Evolutionary conservation across 257 asterid species (phyloP).

Genomic region (Fraxinus cuspidata): DNA sequence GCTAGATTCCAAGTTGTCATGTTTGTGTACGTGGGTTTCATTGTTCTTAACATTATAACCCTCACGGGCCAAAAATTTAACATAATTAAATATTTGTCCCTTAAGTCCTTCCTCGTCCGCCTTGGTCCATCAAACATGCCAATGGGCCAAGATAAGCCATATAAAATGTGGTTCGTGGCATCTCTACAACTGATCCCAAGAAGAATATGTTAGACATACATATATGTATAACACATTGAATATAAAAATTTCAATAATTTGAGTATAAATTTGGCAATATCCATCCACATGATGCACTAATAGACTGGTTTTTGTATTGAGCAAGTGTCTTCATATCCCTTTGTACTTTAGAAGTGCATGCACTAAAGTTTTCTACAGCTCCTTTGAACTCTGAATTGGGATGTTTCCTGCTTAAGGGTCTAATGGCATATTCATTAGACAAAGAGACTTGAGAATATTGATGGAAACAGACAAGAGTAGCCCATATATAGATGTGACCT

Average conservation of each 20-base stretch:
- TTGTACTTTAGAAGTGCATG: not conserved
- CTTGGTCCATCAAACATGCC: not conserved
- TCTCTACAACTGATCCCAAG: not conserved
- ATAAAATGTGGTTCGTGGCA: not conserved
- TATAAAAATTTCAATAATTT: not conserved
- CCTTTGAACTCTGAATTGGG: not conserved
- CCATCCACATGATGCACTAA: slow-evolving; percentile 21
- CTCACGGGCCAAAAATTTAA: too few species aligned
- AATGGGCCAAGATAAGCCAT: not conserved
- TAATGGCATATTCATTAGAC: not conserved
- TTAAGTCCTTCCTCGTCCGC: not conserved
- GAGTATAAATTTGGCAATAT: not conserved
- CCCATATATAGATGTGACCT: not conserved
- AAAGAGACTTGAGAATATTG: not conserved
- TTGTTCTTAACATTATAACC: too few species aligned
- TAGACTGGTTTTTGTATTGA: slow-evolving; percentile 13
- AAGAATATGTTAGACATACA: not conserved
- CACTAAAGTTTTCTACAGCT: not conserved
- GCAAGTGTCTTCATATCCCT: not conserved
- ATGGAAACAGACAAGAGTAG: not conserved
- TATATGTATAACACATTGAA: not conserved
- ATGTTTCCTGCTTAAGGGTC: not conserved
- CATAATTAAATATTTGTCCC: too few species aligned
- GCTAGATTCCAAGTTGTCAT: too few species aligned
- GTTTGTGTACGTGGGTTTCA: too few species aligned